Base-by-base conservation (phyloP, 2,329 filamentous ascomycete genomes). In the Alternaria consortialis region DNA sequence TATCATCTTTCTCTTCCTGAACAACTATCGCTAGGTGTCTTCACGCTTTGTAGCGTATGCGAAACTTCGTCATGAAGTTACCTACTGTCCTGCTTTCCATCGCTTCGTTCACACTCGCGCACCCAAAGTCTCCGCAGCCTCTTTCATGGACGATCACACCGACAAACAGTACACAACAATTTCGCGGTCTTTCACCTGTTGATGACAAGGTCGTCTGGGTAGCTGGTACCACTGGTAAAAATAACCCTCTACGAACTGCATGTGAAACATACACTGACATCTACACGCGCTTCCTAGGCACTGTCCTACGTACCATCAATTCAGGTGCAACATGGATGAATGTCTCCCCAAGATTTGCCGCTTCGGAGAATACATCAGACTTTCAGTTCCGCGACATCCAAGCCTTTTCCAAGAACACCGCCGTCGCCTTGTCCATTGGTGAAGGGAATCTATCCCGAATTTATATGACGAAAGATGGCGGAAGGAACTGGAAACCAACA, bases 381-480 rank as follows among this genome's bases (percentile, higher is more conserved):
- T 68, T 72, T 25, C 63, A 74, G 20, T 75, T 75, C 47, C 68
- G 72, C 32, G 73, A 74, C 43, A 69, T 75, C 12, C 67, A 74
- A 32, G 73, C 73, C 7, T 75, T 67, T 56, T 71, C 68, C 8
- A 56, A 47, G 0, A 56, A 65, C 15, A 34, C 29, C 1, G 72
- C 73, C 4, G 66, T 73, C 9, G 55, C 70, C 1, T 52, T 75
- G 1, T 71, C 69, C 2, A 74, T 74, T 17, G 73, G 71, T n/a
- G 58, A 67, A n/a, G 73, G 70, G 0, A 69, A 69, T 40, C 60
- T 63, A 7, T 72, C 69, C 4, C 66, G 72, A 13, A 69, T 75
- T 12, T 74, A 73, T 51, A 51, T 42, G 1, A 75, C 73, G 4
- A 20, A 15, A 0, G 55, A 75, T 47, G 71, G 67, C 7, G 73